These are phyloP conservation scores for Aphanomyces euteiches DNA, from an alignment of 352 stramenopile genomes.

Conservation along the genomic window DNA sequence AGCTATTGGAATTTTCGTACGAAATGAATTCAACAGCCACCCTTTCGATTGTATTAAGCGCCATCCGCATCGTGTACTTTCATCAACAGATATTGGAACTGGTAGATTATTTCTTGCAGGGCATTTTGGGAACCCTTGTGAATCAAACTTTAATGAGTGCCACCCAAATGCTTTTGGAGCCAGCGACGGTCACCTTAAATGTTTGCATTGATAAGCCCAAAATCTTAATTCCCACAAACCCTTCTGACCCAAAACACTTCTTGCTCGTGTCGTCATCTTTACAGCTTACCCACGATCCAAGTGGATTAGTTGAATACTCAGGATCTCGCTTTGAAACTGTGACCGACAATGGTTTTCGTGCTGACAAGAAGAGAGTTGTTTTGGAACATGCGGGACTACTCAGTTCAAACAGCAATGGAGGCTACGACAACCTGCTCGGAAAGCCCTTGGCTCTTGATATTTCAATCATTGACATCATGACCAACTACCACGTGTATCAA, in stretches of 20 bases:
- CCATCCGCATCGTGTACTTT: conserved; percentile 76
- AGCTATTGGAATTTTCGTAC: conserved; percentile 14
- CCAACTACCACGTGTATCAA: conserved; percentile 41
- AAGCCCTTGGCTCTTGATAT: conserved; percentile 50
- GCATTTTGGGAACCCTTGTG: conserved; percentile 67
- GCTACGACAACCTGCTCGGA: conserved; percentile 37
- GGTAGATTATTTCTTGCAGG: conserved; percentile 78
- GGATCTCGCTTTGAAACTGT: neutral
- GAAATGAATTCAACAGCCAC: conserved; percentile 32
- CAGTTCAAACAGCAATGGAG: neutral
- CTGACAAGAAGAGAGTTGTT: conserved; percentile 43
- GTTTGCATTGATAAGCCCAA: conserved; percentile 56
- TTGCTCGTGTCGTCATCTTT: conserved; percentile 56
- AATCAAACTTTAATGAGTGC: conserved; percentile 64
- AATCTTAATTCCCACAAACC: conserved; percentile 57
- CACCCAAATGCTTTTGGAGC: conserved; percentile 66
- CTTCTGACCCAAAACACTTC: conserved; percentile 51
- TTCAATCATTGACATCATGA: conserved; percentile 63
- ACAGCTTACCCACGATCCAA: conserved; percentile 55
- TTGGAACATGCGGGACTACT: conserved; percentile 60
- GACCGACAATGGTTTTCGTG: conserved; percentile 29
- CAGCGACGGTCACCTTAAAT: conserved; percentile 47
- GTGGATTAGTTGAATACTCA: conserved; percentile 36
- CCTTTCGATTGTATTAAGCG: conserved; percentile 52
- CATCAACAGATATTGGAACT: conserved; percentile 83